Conservation (phyloP, 352 stramenopile genomes). For the Pythium aphanidermatum region DNA sequence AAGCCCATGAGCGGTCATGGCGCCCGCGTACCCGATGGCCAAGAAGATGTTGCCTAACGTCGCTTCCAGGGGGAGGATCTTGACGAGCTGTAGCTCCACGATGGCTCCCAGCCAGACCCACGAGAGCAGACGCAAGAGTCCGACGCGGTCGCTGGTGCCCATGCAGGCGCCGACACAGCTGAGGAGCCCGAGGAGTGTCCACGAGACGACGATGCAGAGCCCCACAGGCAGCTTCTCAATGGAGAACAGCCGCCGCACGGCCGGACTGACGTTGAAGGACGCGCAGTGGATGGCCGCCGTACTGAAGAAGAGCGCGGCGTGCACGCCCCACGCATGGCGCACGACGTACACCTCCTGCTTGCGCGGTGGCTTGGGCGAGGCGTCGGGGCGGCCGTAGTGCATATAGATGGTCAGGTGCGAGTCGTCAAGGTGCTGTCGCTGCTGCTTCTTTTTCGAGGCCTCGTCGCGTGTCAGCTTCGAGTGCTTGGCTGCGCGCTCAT, state of each 20-base stretch:
- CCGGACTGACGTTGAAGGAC: conserved; percentile 56
- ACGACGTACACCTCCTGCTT: conserved; percentile 4
- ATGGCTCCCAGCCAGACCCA: conserved; percentile 44
- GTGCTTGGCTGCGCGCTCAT: not conserved
- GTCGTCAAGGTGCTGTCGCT: not conserved
- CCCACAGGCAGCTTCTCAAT: conserved; percentile 51
- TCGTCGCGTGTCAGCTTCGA: not conserved
- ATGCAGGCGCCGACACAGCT: conserved; percentile 48
- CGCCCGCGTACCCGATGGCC: conserved; percentile 28
- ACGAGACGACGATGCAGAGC: conserved; percentile 46
- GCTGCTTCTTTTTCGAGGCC: conserved; percentile 8
- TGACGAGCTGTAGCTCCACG: conserved; percentile 35
- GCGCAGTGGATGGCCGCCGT: conserved; percentile 51
- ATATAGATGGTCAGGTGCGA: conserved; percentile 16
- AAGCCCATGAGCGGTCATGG: conserved; percentile 39
- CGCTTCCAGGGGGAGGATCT: conserved; percentile 18
- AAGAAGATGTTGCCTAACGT: conserved; percentile 30
- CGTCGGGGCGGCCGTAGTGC: conserved; percentile 15
- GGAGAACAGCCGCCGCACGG: conserved; percentile 35
- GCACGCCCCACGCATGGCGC: conserved; percentile 13
- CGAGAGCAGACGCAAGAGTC: conserved; percentile 30
- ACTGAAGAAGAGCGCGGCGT: conserved; percentile 48
- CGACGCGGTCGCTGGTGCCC: conserved; percentile 39
- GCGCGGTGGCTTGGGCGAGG: conserved; percentile 3
- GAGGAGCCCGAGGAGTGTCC: conserved; percentile 42